phyloP scores from a whole-genome alignment of 2,329 filamentous ascomycete genomes.

The Ophiostoma sp. region DNA sequence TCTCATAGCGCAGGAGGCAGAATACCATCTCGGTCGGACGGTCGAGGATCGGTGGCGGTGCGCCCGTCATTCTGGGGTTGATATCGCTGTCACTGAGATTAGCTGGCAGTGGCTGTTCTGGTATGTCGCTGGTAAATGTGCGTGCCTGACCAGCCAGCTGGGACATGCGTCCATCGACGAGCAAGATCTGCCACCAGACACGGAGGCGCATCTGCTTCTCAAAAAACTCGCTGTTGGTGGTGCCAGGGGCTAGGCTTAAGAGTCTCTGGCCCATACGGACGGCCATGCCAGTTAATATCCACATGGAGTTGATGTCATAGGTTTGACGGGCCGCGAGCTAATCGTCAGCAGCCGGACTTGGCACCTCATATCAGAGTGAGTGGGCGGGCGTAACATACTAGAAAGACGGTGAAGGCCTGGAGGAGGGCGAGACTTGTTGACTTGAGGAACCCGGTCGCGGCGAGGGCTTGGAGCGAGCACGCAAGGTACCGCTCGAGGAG shows the following conservation, averaged over 20 bases:
- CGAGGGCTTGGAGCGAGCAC: neutral
- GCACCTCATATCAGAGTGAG: neutral
- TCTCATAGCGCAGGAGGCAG: conserved; percentile 39
- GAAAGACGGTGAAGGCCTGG: neutral
- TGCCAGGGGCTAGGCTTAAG: conserved; percentile 33
- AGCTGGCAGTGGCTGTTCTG: conserved; percentile 33
- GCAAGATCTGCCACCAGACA: conserved; percentile 53
- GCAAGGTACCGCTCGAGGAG: neutral
- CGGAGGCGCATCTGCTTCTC: conserved; percentile 55
- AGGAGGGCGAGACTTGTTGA: neutral
- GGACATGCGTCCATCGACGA: conserved; percentile 45
- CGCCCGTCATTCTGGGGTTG: conserved; percentile 39
- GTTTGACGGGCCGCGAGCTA: neutral
- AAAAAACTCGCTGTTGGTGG: conserved; percentile 45
- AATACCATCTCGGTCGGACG: conserved; percentile 50
- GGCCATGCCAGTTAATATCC: neutral
- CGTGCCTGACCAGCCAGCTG: conserved; percentile 22
- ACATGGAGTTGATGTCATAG: neutral
- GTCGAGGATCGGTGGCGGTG: conserved; percentile 39
- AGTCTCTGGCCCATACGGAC: neutral
- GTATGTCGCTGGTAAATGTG: conserved; percentile 5
- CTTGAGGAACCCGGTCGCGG: neutral
- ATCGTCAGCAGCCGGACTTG: neutral
- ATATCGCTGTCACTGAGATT: conserved; percentile 46
- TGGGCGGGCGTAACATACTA: neutral